Evolutionary conservation across 495 filamentous ascomycete genomes (phyloP).

Genomic region (Neurospora sp.): DNA sequence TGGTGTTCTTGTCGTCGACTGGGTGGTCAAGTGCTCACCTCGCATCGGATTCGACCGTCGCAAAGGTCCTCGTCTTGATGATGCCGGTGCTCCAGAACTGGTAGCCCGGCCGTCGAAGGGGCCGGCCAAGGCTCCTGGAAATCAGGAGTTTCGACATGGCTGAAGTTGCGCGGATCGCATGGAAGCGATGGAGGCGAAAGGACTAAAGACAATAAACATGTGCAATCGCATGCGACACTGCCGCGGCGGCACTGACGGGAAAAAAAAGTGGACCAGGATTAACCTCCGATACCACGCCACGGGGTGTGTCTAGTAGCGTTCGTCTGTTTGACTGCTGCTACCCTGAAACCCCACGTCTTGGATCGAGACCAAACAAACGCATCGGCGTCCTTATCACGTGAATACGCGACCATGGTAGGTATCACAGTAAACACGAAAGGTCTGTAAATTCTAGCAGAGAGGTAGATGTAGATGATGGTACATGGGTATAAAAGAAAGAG

Average conservation of each 20-base stretch:
- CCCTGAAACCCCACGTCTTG: neutral
- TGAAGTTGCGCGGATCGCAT: neutral
- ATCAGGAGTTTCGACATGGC: conserved; percentile 28
- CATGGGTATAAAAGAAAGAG: neutral
- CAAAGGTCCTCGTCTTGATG: conserved; percentile 18
- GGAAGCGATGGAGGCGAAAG: neutral
- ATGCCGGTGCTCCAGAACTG: conserved; percentile 3
- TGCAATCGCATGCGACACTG: neutral
- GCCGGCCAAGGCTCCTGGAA: conserved; percentile 22
- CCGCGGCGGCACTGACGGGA: neutral
- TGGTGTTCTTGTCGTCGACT: neutral
- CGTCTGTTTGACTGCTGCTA: neutral
- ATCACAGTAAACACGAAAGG: neutral
- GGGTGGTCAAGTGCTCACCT: conserved; percentile 18
- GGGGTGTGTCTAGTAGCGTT: neutral
- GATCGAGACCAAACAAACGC: neutral
- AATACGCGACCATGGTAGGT: neutral
- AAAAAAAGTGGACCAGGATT: neutral
- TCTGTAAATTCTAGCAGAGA: neutral
- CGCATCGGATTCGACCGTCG: conserved; percentile 26
- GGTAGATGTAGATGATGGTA: neutral
- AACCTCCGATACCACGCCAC: neutral
- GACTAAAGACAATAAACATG: neutral
- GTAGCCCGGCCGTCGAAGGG: conserved; percentile 1
- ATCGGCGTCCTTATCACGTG: neutral